Base-by-base conservation (phyloP, 2,329 filamentous ascomycete genomes). In the Juglanconis juglandina region DNA sequence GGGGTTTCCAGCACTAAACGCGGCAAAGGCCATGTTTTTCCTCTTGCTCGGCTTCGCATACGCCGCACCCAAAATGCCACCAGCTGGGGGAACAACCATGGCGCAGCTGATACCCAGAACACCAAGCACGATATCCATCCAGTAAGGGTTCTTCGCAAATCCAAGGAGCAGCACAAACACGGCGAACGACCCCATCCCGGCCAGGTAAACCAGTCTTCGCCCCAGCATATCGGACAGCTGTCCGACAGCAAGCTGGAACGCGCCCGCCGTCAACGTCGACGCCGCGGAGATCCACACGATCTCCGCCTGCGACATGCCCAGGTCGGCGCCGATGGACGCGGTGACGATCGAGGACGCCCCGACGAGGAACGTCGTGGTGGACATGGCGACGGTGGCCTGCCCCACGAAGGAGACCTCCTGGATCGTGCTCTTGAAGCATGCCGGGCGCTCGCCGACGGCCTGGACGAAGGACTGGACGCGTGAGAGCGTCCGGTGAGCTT, bases 221-320 rank as follows among this genome's bases (percentile, higher is more conserved):
- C 86, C 87, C 52, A 89, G 84, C 49, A 88, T 75, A 68, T 90
- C 87, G 2, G 87, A 85, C 6, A 88, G 73, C 65, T 83, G 84
- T 44, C 86, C 87, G 61, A 90, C 87, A 66, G 86, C 82, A 8
- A 90, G 78, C 63, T 90, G 79, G 66, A 90, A 85, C 0, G 87
- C 80, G 6, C 87, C 87, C 41, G 83, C 83, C 1, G 82, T 83
- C 14, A 90, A 77, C 75, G 83, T 82, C 44, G 82, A 78, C n/a
- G 86, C 80, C 7, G 86, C 86, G 51, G 79, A 80, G 62, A 89
- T 85, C 87, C 87, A 90, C 0, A 86, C 87, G 32, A 90, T 82
- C 67, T 90, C 79, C 1, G 85, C 83, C 51, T 82, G 84, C 3
- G 80, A 83, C 86, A 90, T 89, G 50, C 77, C 68, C 58, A 89